These are phyloP conservation scores for Chloromonas sp. DNA, from an alignment of 163 green algal species.

Conservation along the genomic window DNA sequence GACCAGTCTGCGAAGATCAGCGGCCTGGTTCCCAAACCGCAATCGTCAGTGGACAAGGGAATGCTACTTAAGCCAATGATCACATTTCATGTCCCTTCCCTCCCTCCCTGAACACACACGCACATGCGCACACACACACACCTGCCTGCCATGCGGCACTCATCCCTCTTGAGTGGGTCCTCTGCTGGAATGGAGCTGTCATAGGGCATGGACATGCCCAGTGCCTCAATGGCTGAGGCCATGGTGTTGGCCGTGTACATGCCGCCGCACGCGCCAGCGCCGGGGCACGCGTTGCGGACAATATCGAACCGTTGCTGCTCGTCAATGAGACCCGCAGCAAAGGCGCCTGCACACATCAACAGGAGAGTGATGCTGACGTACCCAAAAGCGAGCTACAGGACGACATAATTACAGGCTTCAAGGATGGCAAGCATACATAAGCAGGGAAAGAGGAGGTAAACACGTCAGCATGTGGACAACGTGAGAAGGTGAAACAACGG, in stretches of 20 bases:
- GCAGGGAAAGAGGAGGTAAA: too few relatives aligned
- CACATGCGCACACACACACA: constrained; percentile 19
- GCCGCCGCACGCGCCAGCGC: constrained; percentile 91
- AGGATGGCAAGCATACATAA: too few relatives aligned
- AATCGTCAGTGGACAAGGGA: too few relatives aligned
- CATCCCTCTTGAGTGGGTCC: constrained; percentile 87
- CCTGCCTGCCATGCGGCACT: constrained; percentile 83
- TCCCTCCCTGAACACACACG: not conserved
- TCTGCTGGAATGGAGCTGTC: constrained; percentile 83
- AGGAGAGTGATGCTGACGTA: not conserved
- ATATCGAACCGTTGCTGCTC: constrained; percentile 86
- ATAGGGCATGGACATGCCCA: constrained; percentile 96
- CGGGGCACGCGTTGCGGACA: constrained; percentile 88
- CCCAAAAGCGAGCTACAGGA: too few relatives aligned
- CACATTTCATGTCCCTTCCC: too few relatives aligned
- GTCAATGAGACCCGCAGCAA: constrained; percentile 71
- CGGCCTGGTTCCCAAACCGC: too few relatives aligned
- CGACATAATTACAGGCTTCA: too few relatives aligned
- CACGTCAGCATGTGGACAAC: not conserved
- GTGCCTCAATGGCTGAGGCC: constrained; percentile 89
- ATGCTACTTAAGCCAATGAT: too few relatives aligned
- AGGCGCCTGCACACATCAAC: constrained; percentile 49
- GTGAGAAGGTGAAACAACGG: too few relatives aligned
- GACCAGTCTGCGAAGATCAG: too few relatives aligned
- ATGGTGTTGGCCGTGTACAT: constrained; percentile 99